phyloP scores from a whole-genome alignment of 345 rosid genomes.

The Eucalyptus curtisii region DNA sequence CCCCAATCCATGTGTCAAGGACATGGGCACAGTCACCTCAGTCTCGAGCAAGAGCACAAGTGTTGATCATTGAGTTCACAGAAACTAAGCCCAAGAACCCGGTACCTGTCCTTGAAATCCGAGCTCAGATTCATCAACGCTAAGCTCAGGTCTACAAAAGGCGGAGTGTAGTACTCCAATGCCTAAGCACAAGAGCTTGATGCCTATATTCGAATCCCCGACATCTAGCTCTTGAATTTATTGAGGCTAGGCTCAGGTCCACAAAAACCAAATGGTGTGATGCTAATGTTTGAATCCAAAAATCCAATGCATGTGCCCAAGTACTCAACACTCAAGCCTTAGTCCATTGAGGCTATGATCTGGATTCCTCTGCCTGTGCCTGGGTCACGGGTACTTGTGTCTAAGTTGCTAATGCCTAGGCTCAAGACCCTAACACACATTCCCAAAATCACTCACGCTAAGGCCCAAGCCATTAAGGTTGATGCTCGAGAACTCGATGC shows the following conservation, averaged over 20 bases:
- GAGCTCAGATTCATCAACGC: background rate
- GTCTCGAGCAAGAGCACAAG: background rate
- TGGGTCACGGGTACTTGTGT: background rate
- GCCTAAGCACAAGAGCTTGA: background rate
- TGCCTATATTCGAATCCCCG: background rate
- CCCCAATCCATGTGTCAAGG: background rate
- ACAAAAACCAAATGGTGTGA: too few relatives aligned
- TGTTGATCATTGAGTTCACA: background rate
- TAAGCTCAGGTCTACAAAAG: background rate
- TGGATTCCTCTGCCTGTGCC: accelerated
- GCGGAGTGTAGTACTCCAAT: background rate
- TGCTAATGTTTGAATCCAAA: too few relatives aligned
- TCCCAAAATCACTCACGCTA: background rate
- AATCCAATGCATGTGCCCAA: background rate
- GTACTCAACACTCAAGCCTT: background rate
- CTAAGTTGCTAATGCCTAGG: background rate
- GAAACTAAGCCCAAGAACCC: background rate
- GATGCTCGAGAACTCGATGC: background rate
- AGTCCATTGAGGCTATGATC: background rate
- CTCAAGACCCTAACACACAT: background rate
- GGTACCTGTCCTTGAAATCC: background rate
- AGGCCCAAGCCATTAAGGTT: background rate
- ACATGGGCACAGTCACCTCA: accelerated
- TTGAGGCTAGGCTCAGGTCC: too few relatives aligned
- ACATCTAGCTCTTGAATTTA: too few relatives aligned